A percentile compares a stretch with the other conserved stretches of the same genome.
These are phyloP conservation scores for Myxozyma nipponensis DNA, from an alignment of 805 yeast genomes.

Conservation along the genomic window DNA sequence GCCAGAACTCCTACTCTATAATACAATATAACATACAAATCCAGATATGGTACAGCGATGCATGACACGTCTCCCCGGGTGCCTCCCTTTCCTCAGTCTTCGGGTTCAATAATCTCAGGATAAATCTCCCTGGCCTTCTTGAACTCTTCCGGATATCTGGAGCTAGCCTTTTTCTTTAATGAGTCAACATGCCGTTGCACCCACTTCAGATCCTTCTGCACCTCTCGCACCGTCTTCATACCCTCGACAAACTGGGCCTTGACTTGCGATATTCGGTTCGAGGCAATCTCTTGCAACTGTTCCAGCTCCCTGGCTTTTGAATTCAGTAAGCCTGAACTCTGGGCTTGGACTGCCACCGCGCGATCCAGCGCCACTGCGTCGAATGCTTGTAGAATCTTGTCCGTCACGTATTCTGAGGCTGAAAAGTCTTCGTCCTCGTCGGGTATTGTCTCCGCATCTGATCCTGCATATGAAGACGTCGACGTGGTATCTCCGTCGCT, in stretches of 20 bases:
- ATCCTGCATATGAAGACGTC: conserved; percentile 27
- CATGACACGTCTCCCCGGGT: not conserved
- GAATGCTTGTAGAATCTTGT: conserved; percentile 22
- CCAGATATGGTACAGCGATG: not conserved
- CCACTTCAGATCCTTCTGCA: conserved; percentile 26
- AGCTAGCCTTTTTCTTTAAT: conserved; percentile 14
- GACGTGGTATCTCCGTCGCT: conserved; percentile 18
- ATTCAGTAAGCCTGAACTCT: conserved; percentile 24
- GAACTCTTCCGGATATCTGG: conserved; percentile 16
- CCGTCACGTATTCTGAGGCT: conserved; percentile 23
- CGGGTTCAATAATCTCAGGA: conserved; percentile 27
- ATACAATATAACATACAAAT: too few species aligned
- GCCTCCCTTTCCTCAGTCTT: too few species aligned
- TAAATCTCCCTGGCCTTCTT: conserved; percentile 18
- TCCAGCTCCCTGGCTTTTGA: conserved; percentile 21
- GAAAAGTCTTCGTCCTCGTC: conserved; percentile 21
- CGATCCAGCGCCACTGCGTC: conserved; percentile 21
- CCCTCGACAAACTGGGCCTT: conserved; percentile 21
- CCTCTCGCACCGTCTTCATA: conserved; percentile 15
- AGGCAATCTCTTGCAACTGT: conserved; percentile 19
- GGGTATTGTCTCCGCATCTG: conserved; percentile 20
- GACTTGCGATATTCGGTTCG: conserved; percentile 10
- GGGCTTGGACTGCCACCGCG: conserved; percentile 27
- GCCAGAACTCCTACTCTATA: not conserved
- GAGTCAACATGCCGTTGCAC: conserved; percentile 24